Percentiles rank a stretch among this genome's conserved stretches.
phyloP scores from a whole-genome alignment of 768 basidiomycete species.

The Lactifluus pinguis region DNA sequence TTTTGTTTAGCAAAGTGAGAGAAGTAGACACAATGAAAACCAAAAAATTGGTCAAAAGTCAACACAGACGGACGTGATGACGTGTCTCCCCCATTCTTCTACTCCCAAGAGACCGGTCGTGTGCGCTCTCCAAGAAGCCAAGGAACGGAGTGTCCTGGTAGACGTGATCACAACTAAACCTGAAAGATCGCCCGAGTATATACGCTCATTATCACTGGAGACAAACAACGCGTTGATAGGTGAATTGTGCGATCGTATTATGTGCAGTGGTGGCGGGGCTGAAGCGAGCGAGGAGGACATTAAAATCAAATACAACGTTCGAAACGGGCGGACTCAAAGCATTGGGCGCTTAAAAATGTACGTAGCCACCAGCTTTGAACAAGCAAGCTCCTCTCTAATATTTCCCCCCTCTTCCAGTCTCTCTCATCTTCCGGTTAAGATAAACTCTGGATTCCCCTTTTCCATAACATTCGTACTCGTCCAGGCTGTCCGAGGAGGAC shows the following conservation, averaged over 20 bases:
- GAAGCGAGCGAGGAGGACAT: neutral
- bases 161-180: conserved; percentile 75
- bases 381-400: too few species aligned
- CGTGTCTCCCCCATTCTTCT: conserved; percentile 54
- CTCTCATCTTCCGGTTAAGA: too few species aligned
- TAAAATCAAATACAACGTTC: too few species aligned
- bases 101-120: conserved; percentile 66
- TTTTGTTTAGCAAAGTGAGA: neutral
- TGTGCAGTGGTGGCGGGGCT: conserved; percentile 53
- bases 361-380: too few species aligned
- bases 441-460: too few species aligned
- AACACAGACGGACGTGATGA: conserved; percentile 64
- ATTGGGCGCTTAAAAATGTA: too few species aligned
- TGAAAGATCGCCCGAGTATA: conserved; percentile 80
- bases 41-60: neutral
- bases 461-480: too few species aligned
- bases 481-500: too few species aligned
- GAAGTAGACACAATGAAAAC: neutral
- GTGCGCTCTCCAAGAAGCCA: conserved; percentile 74
- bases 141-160: conserved; percentile 63
- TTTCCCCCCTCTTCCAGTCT: too few species aligned
- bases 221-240: conserved; percentile 53
- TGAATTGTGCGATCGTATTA: conserved; percentile 64
- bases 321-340: too few species aligned
- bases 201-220: conserved; percentile 63